Conservation (phyloP, 1,284 basidiomycete genomes). For the Dichomitus squalens region DNA sequence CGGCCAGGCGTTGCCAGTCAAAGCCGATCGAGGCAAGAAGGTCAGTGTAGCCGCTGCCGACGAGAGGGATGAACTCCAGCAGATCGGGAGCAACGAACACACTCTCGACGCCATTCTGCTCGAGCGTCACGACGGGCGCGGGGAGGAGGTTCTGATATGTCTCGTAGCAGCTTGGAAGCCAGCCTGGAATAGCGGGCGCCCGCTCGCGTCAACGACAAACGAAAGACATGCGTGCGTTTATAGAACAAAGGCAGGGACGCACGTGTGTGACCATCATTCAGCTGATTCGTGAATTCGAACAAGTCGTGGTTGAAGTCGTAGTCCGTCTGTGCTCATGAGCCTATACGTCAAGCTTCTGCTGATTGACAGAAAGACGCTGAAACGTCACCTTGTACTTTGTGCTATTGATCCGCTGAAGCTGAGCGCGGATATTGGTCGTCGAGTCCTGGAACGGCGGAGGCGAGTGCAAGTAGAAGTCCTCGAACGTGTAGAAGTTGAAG, state of each 20-base stretch:
- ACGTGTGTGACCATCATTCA: conserved; percentile 72
- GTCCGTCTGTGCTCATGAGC: conserved; percentile 38
- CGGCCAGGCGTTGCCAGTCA: conserved; percentile 61
- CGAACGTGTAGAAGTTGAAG: conserved; percentile 68
- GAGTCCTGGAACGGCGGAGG: conserved; percentile 65
- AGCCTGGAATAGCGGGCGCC: conserved; percentile 38
- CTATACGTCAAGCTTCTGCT: too few relatives aligned
- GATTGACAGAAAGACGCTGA: too few relatives aligned
- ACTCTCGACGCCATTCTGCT: conserved; percentile 51
- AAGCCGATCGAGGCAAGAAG: conserved; percentile 56
- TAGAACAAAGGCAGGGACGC: conserved; percentile 21
- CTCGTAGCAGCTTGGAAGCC: conserved; percentile 61
- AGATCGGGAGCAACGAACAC: conserved; percentile 60
- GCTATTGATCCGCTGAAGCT: conserved; percentile 48
- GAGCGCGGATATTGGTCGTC: conserved; percentile 54
- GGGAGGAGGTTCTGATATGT: conserved; percentile 61
- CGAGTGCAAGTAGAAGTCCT: conserved; percentile 60
- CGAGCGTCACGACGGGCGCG: conserved; percentile 57
- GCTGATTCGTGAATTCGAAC: conserved; percentile 54
- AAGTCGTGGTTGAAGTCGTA: conserved; percentile 65
- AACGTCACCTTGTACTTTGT: conserved; percentile 50
- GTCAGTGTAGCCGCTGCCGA: conserved; percentile 40
- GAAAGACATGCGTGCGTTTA: neutral
- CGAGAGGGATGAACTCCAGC: conserved; percentile 20
- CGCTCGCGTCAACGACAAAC: neutral